A percentile compares a stretch with the other conserved stretches of the same genome.
Conservation (phyloP, 2,329 filamentous ascomycete species). For the Domatiomyces globalis region DNA sequence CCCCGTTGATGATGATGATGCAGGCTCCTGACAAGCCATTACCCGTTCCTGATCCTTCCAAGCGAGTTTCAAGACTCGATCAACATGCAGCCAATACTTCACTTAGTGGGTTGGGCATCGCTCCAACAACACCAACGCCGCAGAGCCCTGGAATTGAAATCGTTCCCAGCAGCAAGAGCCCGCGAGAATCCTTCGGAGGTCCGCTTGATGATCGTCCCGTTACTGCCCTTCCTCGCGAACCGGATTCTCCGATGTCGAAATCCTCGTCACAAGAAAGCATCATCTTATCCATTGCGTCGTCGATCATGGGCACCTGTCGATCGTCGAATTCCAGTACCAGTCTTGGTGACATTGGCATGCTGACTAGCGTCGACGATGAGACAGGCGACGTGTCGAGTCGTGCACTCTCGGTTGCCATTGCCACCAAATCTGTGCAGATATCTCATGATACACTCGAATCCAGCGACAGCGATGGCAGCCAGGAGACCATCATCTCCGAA, state of each 20-base stretch:
- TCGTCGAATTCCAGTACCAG: conserved; percentile 33
- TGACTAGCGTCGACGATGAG: conserved; percentile 18
- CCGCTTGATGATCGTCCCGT: neutral
- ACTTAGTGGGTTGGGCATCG: neutral
- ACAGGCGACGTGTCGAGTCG: conserved; percentile 12
- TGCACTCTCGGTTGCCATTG: conserved; percentile 11
- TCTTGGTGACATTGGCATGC: conserved; percentile 26
- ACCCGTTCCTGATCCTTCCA: neutral
- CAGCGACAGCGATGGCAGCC: conserved; percentile 9
- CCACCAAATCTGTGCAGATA: conserved; percentile 9
- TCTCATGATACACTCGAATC: conserved; percentile 1
- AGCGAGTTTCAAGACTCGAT: neutral
- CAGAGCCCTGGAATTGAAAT: neutral
- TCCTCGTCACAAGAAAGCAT: conserved; percentile 45
- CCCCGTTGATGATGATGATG: neutral
- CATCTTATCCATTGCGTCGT: conserved; percentile 36
- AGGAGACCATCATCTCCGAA: conserved; percentile 10
- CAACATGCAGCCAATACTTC: neutral
- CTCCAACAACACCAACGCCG: neutral
- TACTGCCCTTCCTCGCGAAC: conserved; percentile 13
- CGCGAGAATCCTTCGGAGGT: neutral
- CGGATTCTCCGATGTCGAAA: conserved; percentile 40
- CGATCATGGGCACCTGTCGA: conserved; percentile 33
- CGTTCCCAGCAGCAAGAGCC: neutral
- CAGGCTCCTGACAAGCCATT: neutral